Conservation (phyloP, 1,284 basidiomycete species). For the Cystobasidium pallidum region DNA sequence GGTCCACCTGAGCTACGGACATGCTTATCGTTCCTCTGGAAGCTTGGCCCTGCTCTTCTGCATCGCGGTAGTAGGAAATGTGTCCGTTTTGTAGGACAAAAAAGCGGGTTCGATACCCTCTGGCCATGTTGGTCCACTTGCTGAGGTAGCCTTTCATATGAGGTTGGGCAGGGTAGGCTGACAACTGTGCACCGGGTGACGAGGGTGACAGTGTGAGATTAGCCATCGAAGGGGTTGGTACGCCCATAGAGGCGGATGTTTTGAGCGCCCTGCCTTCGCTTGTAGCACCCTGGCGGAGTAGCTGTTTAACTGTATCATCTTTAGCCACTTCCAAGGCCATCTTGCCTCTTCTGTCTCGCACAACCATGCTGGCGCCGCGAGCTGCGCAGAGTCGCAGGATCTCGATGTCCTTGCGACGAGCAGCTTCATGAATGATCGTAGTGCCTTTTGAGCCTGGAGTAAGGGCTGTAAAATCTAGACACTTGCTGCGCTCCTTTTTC, state of each 20-base stretch:
- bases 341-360: slow-evolving; percentile 76
- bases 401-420: slow-evolving; percentile 74
- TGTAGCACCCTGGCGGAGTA: slow-evolving; percentile 74
- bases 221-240: slow-evolving; percentile 20
- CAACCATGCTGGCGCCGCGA: slow-evolving; percentile 87
- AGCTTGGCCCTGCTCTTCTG: slow-evolving; percentile 86
- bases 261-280: slow-evolving; percentile 50
- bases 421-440: slow-evolving; percentile 61
- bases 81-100: slow-evolving; percentile 81
- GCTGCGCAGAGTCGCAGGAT: slow-evolving; percentile 81
- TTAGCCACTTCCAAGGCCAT: slow-evolving; percentile 70
- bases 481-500: slow-evolving; percentile 26
- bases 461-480: slow-evolving; percentile 39
- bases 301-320: slow-evolving; percentile 78
- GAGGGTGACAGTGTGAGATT: slow-evolving; percentile 17
- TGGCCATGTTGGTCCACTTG: slow-evolving; percentile 88
- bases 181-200: not conserved
- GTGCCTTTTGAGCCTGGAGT: slow-evolving; percentile 37
- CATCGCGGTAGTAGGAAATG: slow-evolving; percentile 72
- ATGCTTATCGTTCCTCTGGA: slow-evolving; percentile 87
- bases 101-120: slow-evolving; percentile 90
- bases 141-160: slow-evolving; percentile 60
- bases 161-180: slow-evolving; percentile 2
- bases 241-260: slow-evolving; percentile 31
- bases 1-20: slow-evolving; percentile 68